Evolutionary conservation across 2,329 filamentous ascomycete species (phyloP).

Genomic region (Leptographium galeiforme): DNA sequence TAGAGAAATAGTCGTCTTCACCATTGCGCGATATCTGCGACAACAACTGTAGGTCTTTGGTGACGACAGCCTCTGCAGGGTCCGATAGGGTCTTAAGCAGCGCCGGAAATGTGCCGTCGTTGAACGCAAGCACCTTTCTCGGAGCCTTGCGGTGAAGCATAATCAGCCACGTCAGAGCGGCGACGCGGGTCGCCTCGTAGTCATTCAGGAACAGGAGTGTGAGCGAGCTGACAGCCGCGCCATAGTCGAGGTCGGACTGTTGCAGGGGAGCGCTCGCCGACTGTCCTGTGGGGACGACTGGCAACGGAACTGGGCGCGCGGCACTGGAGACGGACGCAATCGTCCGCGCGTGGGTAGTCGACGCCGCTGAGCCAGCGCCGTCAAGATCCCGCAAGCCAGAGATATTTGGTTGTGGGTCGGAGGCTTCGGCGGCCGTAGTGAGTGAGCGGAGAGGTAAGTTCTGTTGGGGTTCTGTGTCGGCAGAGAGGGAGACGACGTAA

Average conservation of each 20-base stretch:
- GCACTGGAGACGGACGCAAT: constrained; percentile 33
- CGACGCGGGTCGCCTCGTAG: constrained; percentile 88
- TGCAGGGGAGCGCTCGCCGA: constrained; percentile 21
- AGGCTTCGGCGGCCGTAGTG: constrained; percentile 16
- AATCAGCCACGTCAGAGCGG: constrained; percentile 88
- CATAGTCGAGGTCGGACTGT: constrained; percentile 78
- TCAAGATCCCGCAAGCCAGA: constrained; percentile 42
- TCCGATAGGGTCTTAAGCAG: constrained; percentile 93
- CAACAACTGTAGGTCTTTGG: constrained; percentile 79
- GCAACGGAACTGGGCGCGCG: background rate
- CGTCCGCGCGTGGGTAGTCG: constrained; percentile 16
- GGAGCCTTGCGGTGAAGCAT: constrained; percentile 96
- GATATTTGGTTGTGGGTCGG: constrained; percentile 36
- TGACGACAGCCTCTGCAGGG: constrained; percentile 89
- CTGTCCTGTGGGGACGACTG: constrained; percentile 23
- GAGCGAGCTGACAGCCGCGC: constrained; percentile 82
- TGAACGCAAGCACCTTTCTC: constrained; percentile 83
- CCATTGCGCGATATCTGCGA: constrained; percentile 95
- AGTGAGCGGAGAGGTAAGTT: background rate
- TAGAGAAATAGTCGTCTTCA: constrained; percentile 93
- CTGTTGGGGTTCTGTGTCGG: constrained; percentile 39
- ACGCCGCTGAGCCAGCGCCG: constrained; percentile 34
- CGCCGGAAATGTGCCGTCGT: constrained; percentile 93
- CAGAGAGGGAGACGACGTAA: constrained; percentile 82
- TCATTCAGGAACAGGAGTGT: constrained; percentile 93